Evolutionary conservation across 352 stramenopile species (phyloP).

Genomic region (Phytophthora multivora): DNA sequence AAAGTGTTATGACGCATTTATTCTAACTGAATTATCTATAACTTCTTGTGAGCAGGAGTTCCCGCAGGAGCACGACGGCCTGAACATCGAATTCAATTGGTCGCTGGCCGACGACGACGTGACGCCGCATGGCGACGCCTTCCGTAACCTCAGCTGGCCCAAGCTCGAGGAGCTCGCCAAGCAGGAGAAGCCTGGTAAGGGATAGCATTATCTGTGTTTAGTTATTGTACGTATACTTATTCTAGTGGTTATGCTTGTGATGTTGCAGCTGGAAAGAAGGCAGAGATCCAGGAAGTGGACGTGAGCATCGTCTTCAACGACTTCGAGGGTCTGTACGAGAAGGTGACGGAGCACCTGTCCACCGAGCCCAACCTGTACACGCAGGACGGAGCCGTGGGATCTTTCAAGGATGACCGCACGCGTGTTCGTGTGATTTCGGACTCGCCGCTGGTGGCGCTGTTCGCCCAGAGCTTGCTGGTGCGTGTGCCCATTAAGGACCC

Average conservation of each 20-base stretch:
- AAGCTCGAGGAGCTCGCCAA: constrained; percentile 72
- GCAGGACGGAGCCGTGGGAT: constrained; percentile 79
- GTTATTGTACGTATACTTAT: constrained; percentile 8
- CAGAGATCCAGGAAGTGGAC: constrained; percentile 65
- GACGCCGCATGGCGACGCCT: constrained; percentile 76
- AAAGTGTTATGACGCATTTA: neutral
- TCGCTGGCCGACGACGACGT: constrained; percentile 83
- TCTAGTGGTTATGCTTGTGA: constrained; percentile 1
- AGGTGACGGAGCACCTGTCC: constrained; percentile 77
- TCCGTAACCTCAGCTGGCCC: constrained; percentile 74
- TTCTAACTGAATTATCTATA: constrained; percentile 6
- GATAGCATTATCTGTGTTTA: neutral
- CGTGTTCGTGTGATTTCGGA: constrained; percentile 83
- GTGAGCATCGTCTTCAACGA: constrained; percentile 68
- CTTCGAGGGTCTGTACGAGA: constrained; percentile 70
- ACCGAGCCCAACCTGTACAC: constrained; percentile 62
- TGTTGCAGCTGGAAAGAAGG: constrained; percentile 55
- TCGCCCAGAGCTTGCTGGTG: constrained; percentile 74
- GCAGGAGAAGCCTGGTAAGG: constrained; percentile 58
- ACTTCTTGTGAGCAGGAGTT: constrained; percentile 51
- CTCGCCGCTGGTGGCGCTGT: constrained; percentile 71
- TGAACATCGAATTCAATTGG: constrained; percentile 91
- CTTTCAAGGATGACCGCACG: constrained; percentile 75
- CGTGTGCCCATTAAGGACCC: constrained; percentile 67
- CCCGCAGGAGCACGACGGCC: constrained; percentile 73